phyloP scores from a whole-genome alignment of 495 filamentous ascomycete genomes.

The Penicillium diatomitis region DNA sequence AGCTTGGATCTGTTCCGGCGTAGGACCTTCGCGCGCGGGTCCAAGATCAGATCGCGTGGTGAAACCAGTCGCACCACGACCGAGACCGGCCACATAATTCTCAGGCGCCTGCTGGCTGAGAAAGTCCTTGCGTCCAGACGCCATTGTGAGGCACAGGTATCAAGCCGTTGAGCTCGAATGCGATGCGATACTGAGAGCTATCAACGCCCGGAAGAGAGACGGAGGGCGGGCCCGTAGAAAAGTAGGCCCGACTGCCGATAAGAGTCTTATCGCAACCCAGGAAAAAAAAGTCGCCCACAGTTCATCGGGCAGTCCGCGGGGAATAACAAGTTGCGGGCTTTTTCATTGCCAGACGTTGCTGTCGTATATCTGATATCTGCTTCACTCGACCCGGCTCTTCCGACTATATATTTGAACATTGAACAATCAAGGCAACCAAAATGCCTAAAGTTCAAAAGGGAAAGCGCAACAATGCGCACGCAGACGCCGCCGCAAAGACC shows the following conservation, averaged over 20 bases:
- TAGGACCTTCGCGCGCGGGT: conserved; percentile 91
- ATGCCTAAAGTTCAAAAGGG: conserved; percentile 35
- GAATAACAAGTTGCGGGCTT: neutral
- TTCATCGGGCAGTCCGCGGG: neutral
- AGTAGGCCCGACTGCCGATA: conserved; percentile 25
- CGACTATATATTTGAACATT: too few species aligned
- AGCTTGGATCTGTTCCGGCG: conserved; percentile 96
- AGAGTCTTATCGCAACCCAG: conserved; percentile 28
- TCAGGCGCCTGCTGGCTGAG: conserved; percentile 85
- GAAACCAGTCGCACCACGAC: conserved; percentile 95
- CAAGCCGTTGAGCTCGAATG: conserved; percentile 1
- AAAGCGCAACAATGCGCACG: conserved; percentile 48
- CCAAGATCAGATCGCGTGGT: conserved; percentile 95
- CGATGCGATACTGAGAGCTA: neutral
- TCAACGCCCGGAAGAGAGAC: neutral
- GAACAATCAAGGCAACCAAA: neutral
- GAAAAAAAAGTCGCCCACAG: conserved; percentile 19
- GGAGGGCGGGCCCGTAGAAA: conserved; percentile 14
- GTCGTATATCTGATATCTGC: too few species aligned
- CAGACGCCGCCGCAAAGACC: conserved; percentile 37
- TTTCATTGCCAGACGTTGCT: too few species aligned
- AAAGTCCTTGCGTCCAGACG: conserved; percentile 78
- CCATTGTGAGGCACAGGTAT: conserved; percentile 40
- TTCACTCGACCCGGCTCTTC: too few species aligned
- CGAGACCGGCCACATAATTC: conserved; percentile 97